Evolutionary conservation across 495 filamentous ascomycete genomes (phyloP), one percentile per base, ranked within the genome.

Genomic region (Mytilinidion resinicola): DNA sequence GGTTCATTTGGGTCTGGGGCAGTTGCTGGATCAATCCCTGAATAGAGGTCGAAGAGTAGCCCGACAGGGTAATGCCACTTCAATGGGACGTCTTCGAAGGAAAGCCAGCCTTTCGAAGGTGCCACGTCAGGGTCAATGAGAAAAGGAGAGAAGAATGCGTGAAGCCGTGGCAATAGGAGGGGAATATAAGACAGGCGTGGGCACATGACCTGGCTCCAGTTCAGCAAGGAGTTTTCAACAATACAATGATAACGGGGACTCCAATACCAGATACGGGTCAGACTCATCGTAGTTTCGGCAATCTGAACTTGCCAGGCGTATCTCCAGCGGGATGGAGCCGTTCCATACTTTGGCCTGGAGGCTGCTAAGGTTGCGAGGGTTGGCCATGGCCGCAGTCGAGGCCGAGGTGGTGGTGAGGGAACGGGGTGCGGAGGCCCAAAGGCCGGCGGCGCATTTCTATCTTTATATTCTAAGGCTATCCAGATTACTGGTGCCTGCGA

Each of bases 21-120:
- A 42, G 65, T 75, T 3, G 78, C 75, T 1, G 84, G 82, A 49
- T 85, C 80, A 17, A 76, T 77, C 15, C 85, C 86, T 1, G 85
- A 84, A 56, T 87, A 96, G 11, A 97, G 81, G 70, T 99, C 93
- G 68, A 87, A 89, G 30, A 97, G 80, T 19, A 99, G 78, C 9
- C 95, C 93, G 34, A 92, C 73, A 1, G 92, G 87, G 56, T 95
- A 87, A 71, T 96, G 76, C 87, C 90, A 86, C 83, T 95, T 86
- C 76, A 91, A 70, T 64, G 91, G 85, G 70, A 98, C 83, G 35
- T 77, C 77, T 62, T 89, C 84, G 65, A 85, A 87, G 7, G 82
- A 82, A 52, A 90, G 79, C 86, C 86, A 89, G 25, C 83, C 85
- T 39, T 83, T 79, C 39, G 82, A 76, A 10, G 81, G 70, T n/a